phyloP scores from a whole-genome alignment of 129 eudicot species.

The Ambrosia artemisiifolia region DNA sequence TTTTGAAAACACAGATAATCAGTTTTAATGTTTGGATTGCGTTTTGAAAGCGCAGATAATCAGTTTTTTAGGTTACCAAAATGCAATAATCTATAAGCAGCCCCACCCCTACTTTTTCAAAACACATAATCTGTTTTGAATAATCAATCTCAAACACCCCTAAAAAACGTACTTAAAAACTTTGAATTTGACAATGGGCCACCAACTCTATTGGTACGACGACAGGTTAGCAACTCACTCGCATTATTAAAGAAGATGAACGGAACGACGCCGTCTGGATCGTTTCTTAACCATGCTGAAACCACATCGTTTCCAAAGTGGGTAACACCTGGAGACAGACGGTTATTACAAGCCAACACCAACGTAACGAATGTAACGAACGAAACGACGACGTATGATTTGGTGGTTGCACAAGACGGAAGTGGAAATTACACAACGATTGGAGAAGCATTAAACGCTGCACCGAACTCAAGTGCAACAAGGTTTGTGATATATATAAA shows the following conservation, averaged over 20 bases:
- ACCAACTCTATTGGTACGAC: too few relatives aligned
- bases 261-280: slow-evolving; percentile 7
- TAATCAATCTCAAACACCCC: too few relatives aligned
- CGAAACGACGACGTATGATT: slow-evolving; percentile 35
- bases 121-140: too few relatives aligned
- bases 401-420: slow-evolving; percentile 85
- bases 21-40: too few relatives aligned
- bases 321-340: slow-evolving; percentile 49
- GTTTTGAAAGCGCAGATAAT: too few relatives aligned
- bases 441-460: slow-evolving; percentile 61
- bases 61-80: too few relatives aligned
- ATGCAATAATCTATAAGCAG: too few relatives aligned
- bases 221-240: slow-evolving; percentile 70
- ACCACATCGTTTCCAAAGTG: slow-evolving; percentile 56
- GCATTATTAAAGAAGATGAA: slow-evolving; percentile 59
- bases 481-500: slow-evolving; percentile 83
- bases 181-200: too few relatives aligned
- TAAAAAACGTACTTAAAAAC: too few relatives aligned
- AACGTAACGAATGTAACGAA: slow-evolving; percentile 24
- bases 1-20: too few relatives aligned
- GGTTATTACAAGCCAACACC: slow-evolving; percentile 44
- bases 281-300: slow-evolving; percentile 34
- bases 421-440: slow-evolving; percentile 77
- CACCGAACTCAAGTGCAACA: slow-evolving; percentile 51
- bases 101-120: too few relatives aligned